Conservation (phyloP, 257 asterid genomes). For the Salvia rosmarinus region DNA sequence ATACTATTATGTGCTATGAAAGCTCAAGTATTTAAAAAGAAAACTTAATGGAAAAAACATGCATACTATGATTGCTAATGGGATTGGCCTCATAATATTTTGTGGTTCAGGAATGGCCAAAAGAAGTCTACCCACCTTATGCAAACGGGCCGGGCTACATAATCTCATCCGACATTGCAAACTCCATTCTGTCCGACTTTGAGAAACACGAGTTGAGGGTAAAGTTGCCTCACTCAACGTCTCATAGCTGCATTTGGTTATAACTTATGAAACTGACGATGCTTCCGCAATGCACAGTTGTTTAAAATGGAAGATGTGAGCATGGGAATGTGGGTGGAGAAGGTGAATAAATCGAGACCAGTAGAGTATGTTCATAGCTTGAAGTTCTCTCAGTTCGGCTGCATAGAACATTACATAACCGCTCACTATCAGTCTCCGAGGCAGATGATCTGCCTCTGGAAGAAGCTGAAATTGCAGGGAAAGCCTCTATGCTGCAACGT, state of each 20-base stretch:
- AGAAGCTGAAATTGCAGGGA: conserved; percentile 55
- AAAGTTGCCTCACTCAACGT: no score
- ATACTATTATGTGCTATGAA: background rate
- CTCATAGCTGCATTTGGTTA: no score
- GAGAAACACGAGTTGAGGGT: conserved; percentile 65
- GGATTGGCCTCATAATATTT: conserved; percentile 3
- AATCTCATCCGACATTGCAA: conserved; percentile 82
- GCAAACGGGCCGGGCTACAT: conserved; percentile 96
- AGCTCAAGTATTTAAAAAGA: background rate
- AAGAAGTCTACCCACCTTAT: conserved; percentile 82
- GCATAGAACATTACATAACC: conserved; percentile 67
- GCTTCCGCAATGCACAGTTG: conserved; percentile 47
- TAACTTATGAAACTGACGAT: background rate
- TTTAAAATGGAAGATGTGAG: conserved; percentile 97
- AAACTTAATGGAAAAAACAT: background rate
- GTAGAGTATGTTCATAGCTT: conserved; percentile 78
- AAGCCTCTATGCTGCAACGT: conserved; percentile 70
- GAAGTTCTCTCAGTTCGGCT: conserved; percentile 82
- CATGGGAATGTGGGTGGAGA: conserved; percentile 91
- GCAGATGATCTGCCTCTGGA: conserved; percentile 86
- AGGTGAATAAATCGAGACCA: conserved; percentile 49
- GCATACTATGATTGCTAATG: background rate
- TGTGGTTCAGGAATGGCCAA: conserved; percentile 87
- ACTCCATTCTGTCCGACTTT: conserved; percentile 60
- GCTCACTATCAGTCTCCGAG: conserved; percentile 92